Base-by-base conservation (phyloP, 768 basidiomycete species). In the Lanmaoa pseudosensibilis region DNA sequence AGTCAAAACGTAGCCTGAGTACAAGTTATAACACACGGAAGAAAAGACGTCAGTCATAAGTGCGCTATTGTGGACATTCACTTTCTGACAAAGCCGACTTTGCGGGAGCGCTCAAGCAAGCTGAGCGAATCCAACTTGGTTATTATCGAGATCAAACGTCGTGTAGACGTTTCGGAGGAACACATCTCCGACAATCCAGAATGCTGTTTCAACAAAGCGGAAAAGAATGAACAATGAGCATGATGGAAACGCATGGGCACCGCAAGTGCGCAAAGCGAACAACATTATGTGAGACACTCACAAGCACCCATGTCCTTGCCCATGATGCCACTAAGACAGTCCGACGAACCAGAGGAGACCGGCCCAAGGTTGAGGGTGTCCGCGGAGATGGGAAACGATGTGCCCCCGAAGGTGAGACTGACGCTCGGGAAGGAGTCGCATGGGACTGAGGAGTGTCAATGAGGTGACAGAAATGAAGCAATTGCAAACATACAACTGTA, bases 161-260 rank as follows among this genome's bases (percentile, higher is more conserved):
- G 77, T 74, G 61, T 78, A 82, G 32, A 77, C 75, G 38, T 73
- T 75, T 54, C 65, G 69, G 47, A 80, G 61, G 73, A 81, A 78
- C 12, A 73, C 64, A 34, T 59, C 58, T 5, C 60, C 66, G 27
- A 67, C 2, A 0, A 57, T 37, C 63, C 65, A 67, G 32, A 52
- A 51, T 3, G 53, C 59, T 67, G 32, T 27, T 39, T 11, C 21
- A 25, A 23, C n/a, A 32, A 49, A 46, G 7, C 8, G 6, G n/a
- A 16, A 18, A 55, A 46, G 21, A 46, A 40, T 27, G 4, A 10
- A 5, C 10, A 9, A 16, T 44, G 13, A 52, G 23, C 37, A 56
- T 2, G 23, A 58, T 46, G 65, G 69, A 13, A 8, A 43, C 3
- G 12, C 27, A 30, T n/a, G 10, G 19, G 6, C 25, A 19, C 16